Evolutionary conservation across 1,284 basidiomycete species (phyloP).

Genomic region (Ceratobasidium theobromae): DNA sequence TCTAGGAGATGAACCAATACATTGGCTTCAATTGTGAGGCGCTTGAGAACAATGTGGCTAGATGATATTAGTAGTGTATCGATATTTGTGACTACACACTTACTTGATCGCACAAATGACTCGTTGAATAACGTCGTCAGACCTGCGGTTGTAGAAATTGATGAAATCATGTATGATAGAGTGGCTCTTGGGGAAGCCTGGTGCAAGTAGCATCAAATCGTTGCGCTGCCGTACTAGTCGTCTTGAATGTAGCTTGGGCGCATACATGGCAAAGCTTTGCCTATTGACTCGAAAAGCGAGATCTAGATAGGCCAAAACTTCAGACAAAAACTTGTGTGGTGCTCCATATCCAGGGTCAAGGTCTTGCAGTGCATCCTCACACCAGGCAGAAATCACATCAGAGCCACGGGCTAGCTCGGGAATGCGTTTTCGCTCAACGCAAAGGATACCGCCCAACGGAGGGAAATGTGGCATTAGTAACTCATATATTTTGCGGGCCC

Average conservation of each 20-base stretch:
- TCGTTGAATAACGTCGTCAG: background rate
- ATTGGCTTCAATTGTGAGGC: slow-evolving; percentile 3
- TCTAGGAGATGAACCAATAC: slow-evolving; percentile 18
- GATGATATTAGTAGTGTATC: background rate
- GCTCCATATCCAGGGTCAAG: background rate
- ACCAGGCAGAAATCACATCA: background rate
- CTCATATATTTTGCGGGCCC: slow-evolving; percentile 13
- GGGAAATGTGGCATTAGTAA: slow-evolving; percentile 5
- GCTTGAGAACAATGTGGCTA: slow-evolving; percentile 10
- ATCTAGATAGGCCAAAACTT: slow-evolving; percentile 12
- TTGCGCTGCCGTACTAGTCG: background rate
- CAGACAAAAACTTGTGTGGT: slow-evolving; percentile 1
- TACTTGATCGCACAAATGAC: background rate
- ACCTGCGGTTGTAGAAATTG: slow-evolving; percentile 6
- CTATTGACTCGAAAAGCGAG: slow-evolving; percentile 3
- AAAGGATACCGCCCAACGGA: background rate
- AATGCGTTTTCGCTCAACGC: background rate
- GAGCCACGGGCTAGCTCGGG: background rate
- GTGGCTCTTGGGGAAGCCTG: background rate
- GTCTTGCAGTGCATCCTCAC: background rate
- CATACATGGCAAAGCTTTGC: background rate
- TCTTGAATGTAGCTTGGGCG: background rate
- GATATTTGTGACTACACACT: background rate
- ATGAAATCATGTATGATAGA: slow-evolving; percentile 24
- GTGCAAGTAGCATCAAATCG: background rate